Base-by-base conservation (phyloP, 2,329 filamentous ascomycete genomes). In the Sclerotinia sclerotiorum region DNA sequence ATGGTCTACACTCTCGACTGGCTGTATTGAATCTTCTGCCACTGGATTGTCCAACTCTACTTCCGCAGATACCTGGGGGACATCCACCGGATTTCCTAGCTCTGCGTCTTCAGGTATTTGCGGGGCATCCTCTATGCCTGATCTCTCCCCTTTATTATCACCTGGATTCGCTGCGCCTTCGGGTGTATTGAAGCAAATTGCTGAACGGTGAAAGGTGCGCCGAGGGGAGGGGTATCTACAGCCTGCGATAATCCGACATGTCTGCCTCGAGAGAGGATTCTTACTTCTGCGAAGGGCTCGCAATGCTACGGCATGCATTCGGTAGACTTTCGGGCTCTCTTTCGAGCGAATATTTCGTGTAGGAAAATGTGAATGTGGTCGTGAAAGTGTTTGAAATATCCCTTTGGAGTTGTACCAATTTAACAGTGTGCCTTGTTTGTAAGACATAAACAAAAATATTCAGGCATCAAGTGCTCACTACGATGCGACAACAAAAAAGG, bases 221-320 rank as follows among this genome's bases (percentile, higher is more conserved):
- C 67, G 67, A 19, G 73, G 64, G 51, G 74, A 68, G 57, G 77
- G 72, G 67, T 72, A 70, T 67, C 75, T 73, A 66, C 71, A 70
- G 29, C 76, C 76, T 39, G 71, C 74, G 57, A 77, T 68, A 46
- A 74, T 73, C 70, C 76, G 76, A 71, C 76, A 78, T 57, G 73
- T 69, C 61, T 70, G 66, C 69, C 74, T 72, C 62, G 70, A 70
- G 63, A 73, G 69, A 58, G 75, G 73, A 72, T 70, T 70, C 24
- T 70, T 70, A 69, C 73, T 73, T 72, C 72, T 75, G 54, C 75
- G 73, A 69, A 77, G 67, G 61, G 69, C 74, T 69, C 71, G 69
- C 54, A 76, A 67, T 69, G 72, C 72, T 75, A 72, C 71, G 56
- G 74, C 73, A 73, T 77, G 76, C 77, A 78, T 78, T 70, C 76